These are phyloP conservation scores for Hypoxylon fuscum DNA, from an alignment of 495 filamentous ascomycete species.

Conservation along the genomic window DNA sequence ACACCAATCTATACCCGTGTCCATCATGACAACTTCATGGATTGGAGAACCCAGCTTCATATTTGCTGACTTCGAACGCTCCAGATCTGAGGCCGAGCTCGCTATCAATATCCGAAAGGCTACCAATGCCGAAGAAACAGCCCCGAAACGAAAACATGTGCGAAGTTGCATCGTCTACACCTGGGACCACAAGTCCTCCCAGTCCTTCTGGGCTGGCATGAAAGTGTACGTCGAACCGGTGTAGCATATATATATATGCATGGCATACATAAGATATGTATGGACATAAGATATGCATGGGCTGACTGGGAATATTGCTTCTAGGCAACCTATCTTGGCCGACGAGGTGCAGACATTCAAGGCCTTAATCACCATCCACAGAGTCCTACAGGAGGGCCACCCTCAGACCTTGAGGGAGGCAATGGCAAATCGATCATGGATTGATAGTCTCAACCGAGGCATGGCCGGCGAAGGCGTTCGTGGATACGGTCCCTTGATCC, in stretches of 20 bases:
- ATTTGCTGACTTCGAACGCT: slow-evolving; percentile 7
- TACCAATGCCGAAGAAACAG: slow-evolving; percentile 93
- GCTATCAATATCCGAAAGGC: slow-evolving; percentile 96
- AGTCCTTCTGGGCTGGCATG: slow-evolving; percentile 97
- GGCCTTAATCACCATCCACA: slow-evolving; percentile 90
- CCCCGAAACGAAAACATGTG: slow-evolving; percentile 98
- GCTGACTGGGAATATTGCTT: slow-evolving; percentile 28
- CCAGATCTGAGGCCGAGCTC: slow-evolving; percentile 90
- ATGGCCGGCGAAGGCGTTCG: slow-evolving; percentile 85
- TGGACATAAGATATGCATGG: not conserved
- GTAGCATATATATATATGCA: not conserved
- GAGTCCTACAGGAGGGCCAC: slow-evolving; percentile 96
- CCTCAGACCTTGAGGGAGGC: slow-evolving; percentile 87
- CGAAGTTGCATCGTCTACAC: slow-evolving; percentile 98
- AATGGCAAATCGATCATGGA: slow-evolving; percentile 86
- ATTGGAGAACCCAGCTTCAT: no score
- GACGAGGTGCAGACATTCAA: slow-evolving; percentile 97
- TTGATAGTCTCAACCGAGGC: slow-evolving; percentile 89
- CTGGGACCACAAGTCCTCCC: slow-evolving; percentile 98
- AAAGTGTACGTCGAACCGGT: slow-evolving; percentile 77
- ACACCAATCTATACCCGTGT: slow-evolving; percentile 2
- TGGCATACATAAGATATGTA: no score
- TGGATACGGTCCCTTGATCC: slow-evolving; percentile 90
- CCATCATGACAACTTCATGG: no score
- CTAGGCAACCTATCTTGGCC: slow-evolving; percentile 90